Base-by-base conservation (phyloP, 164 flowering plant species). In the Echeveria elegans region DNA sequence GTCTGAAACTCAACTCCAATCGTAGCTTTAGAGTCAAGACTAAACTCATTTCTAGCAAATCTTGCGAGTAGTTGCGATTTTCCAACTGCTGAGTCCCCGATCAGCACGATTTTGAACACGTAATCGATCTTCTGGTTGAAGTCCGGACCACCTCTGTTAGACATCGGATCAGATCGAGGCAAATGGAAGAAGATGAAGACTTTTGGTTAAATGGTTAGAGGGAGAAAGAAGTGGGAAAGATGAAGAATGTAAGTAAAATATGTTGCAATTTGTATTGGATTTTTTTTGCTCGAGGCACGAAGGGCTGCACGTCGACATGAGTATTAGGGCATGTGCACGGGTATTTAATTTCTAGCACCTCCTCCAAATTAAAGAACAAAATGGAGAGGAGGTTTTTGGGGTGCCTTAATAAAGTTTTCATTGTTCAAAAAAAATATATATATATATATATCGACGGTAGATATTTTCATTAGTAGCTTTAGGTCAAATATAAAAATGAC, bases 61-160 rank as follows among this genome's bases (percentile, higher is more conserved):
- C 96, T 78, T 24, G 92, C 81, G 12, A 89, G 88, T 21, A 87
- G 80, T 83, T 89, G 96, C 0, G 96, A 87, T 72, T 89, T 89
- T 8, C 96, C 96, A 43, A 43, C 47, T 1, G 47, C 47, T 43
- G 47, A 43, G 15, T 43, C 47, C 3, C 47, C 47, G 47, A 89
- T 89, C 50, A 89, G 73, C 52, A 89, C 96, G 36, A 87, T 77
- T 71, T 89, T 89, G 83, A 89, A 89, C 19, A 89, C 96, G 64
- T 89, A 89, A 68, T 89, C 96, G 41, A 87, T 81, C 77, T 86
- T 87, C 79, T 83, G 85, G 71, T 66, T 81, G 16, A 43, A 43
- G 18, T 43, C 47, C 11, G 15, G 2, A 4, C 47, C 16, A 4
- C 47, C 19, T 4, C 47, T 16, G 16, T 15, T 43, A 1, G 47